Evolutionary conservation across 2,329 filamentous ascomycete genomes (phyloP).

Genomic region (Mycocentrospora acerina): DNA sequence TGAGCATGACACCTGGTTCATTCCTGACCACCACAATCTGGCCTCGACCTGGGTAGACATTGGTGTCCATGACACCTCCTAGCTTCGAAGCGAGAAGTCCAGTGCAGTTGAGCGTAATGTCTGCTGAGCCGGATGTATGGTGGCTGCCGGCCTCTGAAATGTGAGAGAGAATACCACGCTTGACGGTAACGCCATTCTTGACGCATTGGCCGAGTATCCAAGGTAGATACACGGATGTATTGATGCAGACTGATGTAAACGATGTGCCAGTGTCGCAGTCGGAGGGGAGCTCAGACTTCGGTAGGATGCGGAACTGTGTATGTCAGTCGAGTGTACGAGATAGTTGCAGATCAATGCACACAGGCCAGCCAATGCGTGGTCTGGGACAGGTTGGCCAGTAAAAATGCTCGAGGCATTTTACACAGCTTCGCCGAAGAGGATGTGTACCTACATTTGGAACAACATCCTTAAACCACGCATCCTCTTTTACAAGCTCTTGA

Average conservation of each 20-base stretch:
- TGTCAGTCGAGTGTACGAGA: not conserved
- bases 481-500: slow-evolving; percentile 64
- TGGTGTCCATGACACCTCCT: slow-evolving; percentile 76
- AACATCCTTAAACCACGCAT: slow-evolving; percentile 73
- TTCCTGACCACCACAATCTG: slow-evolving; percentile 86
- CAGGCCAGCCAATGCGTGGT: not conserved
- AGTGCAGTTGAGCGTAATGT: slow-evolving; percentile 81
- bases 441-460: slow-evolving; percentile 63
- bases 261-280: slow-evolving; percentile 71
- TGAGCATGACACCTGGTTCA: slow-evolving; percentile 69
- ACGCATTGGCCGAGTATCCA: slow-evolving; percentile 83
- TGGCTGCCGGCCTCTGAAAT: slow-evolving; percentile 69
- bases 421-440: too few species aligned
- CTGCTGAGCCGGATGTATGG: slow-evolving; percentile 58
- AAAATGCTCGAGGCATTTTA: too few species aligned
- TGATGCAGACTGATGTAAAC: slow-evolving; percentile 89
- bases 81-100: slow-evolving; percentile 74
- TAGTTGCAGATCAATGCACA: not conserved
- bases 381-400: too few species aligned
- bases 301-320: slow-evolving; percentile 61
- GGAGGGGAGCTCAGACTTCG: slow-evolving; percentile 56
- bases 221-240: slow-evolving; percentile 82
- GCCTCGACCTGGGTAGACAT: slow-evolving; percentile 74
- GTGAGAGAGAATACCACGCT: slow-evolving; percentile 56
- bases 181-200: slow-evolving; percentile 65